Percentiles rank a stretch among this genome's conserved stretches.
Conservation (phyloP, 441 rosid genomes). For the Corymbia calophylla region DNA sequence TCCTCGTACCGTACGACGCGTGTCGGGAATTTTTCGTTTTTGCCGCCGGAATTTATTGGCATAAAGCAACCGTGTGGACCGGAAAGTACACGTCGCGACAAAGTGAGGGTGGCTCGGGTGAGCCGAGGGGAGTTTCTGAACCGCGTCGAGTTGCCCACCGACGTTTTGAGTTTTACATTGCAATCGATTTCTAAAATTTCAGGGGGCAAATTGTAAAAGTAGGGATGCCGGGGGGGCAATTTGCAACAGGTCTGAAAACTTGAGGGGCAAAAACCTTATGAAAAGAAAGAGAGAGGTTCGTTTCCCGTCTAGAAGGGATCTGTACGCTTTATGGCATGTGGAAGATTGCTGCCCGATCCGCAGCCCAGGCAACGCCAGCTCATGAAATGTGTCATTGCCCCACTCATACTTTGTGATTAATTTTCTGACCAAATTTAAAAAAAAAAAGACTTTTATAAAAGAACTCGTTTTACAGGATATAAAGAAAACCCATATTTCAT, state of each 20-base stretch:
- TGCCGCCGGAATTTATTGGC: neutral
- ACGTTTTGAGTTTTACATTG: neutral
- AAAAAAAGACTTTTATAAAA: neutral
- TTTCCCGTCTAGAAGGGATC: neutral
- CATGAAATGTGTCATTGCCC: neutral
- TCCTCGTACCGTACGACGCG: neutral
- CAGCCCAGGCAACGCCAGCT: neutral
- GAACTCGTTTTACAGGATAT: neutral
- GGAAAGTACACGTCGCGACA: rapidly evolving
- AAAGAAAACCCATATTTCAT: neutral
- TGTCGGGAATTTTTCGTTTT: neutral
- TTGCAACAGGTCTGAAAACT: neutral
- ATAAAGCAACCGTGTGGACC: too few species aligned
- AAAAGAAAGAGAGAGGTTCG: neutral
- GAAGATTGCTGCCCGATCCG: neutral
- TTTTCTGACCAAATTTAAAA: neutral
- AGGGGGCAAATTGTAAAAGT: neutral
- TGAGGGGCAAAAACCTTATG: neutral
- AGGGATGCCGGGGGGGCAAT: neutral
- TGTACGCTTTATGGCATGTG: neutral
- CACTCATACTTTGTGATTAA: neutral
- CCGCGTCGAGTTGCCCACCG: neutral
- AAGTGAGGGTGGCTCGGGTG: neutral
- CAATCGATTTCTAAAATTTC: neutral
- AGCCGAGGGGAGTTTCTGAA: neutral